Evolutionary conservation across 2,329 filamentous ascomycete species (phyloP).

Genomic region (Talaromyces sp.): DNA sequence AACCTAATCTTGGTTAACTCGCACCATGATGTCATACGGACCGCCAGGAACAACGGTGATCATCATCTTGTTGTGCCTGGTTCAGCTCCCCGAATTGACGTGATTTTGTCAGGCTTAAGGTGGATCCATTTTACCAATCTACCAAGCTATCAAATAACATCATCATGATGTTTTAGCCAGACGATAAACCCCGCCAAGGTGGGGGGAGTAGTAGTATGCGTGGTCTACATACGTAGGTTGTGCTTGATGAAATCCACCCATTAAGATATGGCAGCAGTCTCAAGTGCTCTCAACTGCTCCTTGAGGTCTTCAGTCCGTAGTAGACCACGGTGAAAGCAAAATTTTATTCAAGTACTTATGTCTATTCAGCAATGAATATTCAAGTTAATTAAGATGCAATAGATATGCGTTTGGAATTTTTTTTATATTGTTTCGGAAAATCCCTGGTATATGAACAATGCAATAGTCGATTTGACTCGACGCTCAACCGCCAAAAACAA

Average conservation of each 20-base stretch:
- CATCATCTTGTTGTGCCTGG: background rate
- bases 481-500: conserved; percentile 13
- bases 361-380: too few species aligned
- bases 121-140: too few species aligned
- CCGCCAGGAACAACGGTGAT: background rate
- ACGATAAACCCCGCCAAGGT: too few species aligned
- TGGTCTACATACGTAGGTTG: too few species aligned
- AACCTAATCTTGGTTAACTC: background rate
- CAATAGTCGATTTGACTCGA: conserved; percentile 3
- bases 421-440: conserved; percentile 14
- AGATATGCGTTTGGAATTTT: conserved; percentile 11
- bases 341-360: too few species aligned
- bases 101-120: background rate
- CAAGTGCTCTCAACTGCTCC: too few species aligned
- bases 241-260: background rate
- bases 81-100: background rate
- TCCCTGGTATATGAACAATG: conserved; percentile 20
- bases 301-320: too few species aligned
- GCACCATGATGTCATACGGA: conserved; percentile 1
- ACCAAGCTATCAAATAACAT: background rate
- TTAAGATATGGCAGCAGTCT: too few species aligned
- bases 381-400: too few species aligned
- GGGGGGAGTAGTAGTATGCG: too few species aligned
- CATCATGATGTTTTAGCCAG: conserved; percentile 3
- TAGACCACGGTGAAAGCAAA: too few species aligned